phyloP scores from a whole-genome alignment of 1,284 basidiomycete species.

The Peniophora sp. region DNA sequence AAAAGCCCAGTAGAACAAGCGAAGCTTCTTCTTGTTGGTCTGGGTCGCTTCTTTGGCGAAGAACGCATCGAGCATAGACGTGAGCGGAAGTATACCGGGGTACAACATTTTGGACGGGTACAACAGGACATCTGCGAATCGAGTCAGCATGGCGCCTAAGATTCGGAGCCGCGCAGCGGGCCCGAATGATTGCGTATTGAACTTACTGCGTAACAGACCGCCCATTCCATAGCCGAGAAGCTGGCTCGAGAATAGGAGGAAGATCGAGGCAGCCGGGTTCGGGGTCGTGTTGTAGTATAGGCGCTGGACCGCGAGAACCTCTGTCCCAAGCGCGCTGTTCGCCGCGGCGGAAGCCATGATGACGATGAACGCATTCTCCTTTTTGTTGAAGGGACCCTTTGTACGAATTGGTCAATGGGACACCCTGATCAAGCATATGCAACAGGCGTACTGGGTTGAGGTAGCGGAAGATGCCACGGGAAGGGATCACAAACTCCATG shows the following conservation, averaged over 20 bases:
- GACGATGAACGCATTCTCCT: slow-evolving; percentile 26
- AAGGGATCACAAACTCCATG: slow-evolving; percentile 18
- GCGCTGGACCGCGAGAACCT: slow-evolving; percentile 28
- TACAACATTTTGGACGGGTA: slow-evolving; percentile 18
- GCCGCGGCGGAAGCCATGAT: slow-evolving; percentile 17
- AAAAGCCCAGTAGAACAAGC: slow-evolving; percentile 45
- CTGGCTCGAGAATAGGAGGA: slow-evolving; percentile 40
- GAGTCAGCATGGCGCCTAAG: not conserved
- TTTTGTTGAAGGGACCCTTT: slow-evolving; percentile 26
- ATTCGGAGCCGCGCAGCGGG: too few relatives aligned
- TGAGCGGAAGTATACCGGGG: slow-evolving; percentile 20
- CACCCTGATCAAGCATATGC: not conserved
- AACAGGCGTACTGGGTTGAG: slow-evolving; percentile 19
- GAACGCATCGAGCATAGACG: slow-evolving; percentile 25
- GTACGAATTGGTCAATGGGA: not conserved
- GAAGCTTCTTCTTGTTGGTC: slow-evolving; percentile 25
- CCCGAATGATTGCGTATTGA: too few relatives aligned
- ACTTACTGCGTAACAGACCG: slow-evolving; percentile 24
- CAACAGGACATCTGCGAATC: slow-evolving; percentile 16
- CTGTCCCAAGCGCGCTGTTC: slow-evolving; percentile 15
- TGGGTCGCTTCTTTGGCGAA: slow-evolving; percentile 16
- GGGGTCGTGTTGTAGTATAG: slow-evolving; percentile 31
- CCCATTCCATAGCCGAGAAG: slow-evolving; percentile 42
- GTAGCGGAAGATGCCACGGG: slow-evolving; percentile 18
- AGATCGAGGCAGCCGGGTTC: slow-evolving; percentile 23